These are phyloP conservation scores for Bolboschoenus planiculmis DNA, from an alignment of 176 grass and related monocot species.

Conservation along the genomic window DNA sequence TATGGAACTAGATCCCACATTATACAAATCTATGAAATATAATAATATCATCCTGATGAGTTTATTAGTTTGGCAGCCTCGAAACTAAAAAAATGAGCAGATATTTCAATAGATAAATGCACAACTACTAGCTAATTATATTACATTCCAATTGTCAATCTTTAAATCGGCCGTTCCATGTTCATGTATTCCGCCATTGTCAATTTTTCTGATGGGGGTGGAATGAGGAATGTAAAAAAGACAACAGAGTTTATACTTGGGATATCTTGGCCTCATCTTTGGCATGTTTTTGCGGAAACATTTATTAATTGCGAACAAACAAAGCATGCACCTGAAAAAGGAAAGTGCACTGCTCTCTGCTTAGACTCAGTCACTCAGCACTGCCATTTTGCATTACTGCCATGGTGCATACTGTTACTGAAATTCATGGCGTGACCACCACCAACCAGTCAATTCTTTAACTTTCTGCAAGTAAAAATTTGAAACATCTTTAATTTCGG, in stretches of 20 bases:
- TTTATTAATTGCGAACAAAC: background rate
- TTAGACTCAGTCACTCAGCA: background rate
- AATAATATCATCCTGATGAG: background rate
- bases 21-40: background rate
- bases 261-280: background rate
- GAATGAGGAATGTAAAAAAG: background rate
- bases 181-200: background rate
- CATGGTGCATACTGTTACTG: background rate
- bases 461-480: background rate
- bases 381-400: slow-evolving; percentile 1
- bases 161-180: background rate
- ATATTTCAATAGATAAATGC: too few relatives aligned
- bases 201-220: background rate
- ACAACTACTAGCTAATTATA: too few relatives aligned
- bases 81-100: background rate
- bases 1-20: background rate
- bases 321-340: background rate
- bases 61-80: background rate
- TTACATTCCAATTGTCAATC: background rate
- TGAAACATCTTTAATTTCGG: background rate
- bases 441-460: background rate
- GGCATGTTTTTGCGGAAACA: background rate
- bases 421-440: background rate
- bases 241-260: background rate
- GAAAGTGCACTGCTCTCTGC: background rate